Evolutionary conservation across 1,139 yeast genomes (phyloP).

Genomic region (Yamadazyma epiphylla): DNA sequence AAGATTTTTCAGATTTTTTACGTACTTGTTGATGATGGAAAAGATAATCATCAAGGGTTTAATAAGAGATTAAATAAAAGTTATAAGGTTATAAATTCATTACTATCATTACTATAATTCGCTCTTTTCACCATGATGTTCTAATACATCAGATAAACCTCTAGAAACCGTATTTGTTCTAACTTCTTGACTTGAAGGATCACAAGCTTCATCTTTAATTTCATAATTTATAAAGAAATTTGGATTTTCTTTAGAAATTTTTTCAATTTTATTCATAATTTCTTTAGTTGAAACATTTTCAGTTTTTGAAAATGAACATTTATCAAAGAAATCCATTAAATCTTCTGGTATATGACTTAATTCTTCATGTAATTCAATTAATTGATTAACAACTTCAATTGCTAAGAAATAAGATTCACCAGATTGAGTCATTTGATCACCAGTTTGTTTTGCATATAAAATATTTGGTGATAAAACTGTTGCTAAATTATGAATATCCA

Average conservation of each 20-base stretch:
- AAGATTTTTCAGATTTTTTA: too few species aligned
- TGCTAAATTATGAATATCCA: constrained; percentile 94
- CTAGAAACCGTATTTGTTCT: constrained; percentile 31
- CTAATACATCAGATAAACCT: constrained; percentile 30
- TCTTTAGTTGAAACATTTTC: constrained; percentile 32
- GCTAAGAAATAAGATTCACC: constrained; percentile 85
- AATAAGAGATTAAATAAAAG: too few species aligned
- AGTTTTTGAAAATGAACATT: constrained; percentile 27
- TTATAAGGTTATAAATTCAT: too few species aligned
- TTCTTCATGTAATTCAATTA: constrained; percentile 81
- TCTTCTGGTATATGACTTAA: constrained; percentile 73
- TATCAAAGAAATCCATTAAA: constrained; percentile 33
- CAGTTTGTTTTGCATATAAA: constrained; percentile 43
- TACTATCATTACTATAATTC: too few species aligned
- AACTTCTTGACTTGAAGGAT: constrained; percentile 24
- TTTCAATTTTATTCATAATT: constrained; percentile 31
- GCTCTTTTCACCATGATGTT: constrained; percentile 27
- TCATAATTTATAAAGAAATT: constrained; percentile 23
- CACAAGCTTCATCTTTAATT: constrained; percentile 14
- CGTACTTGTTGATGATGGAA: too few species aligned
- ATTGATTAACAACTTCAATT: constrained; percentile 82
- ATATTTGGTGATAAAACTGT: constrained; percentile 95
- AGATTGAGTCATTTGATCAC: constrained; percentile 17
- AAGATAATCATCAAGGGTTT: too few species aligned
- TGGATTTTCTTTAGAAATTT: constrained; percentile 28